Evolutionary conservation across 768 basidiomycete genomes (phyloP).

Genomic region (Trametes elegans): DNA sequence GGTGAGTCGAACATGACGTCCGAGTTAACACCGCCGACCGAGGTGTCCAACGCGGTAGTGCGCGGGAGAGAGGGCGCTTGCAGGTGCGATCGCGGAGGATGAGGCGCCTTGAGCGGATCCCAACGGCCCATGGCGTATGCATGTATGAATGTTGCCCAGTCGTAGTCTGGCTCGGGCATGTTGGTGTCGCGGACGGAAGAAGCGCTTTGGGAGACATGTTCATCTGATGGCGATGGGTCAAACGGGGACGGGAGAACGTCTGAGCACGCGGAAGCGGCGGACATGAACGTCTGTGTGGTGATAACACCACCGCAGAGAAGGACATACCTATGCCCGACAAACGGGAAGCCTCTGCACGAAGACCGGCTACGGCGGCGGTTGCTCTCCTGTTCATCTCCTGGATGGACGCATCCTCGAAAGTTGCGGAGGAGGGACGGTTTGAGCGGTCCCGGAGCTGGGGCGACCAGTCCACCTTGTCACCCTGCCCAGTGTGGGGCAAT

Average conservation of each 20-base stretch:
- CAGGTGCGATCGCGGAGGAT: slow-evolving; percentile 44
- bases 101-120: slow-evolving; percentile 74
- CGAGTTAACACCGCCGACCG: neutral
- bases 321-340: slow-evolving; percentile 26
- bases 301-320: neutral
- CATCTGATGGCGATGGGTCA: slow-evolving; percentile 29
- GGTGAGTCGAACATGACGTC: slow-evolving; percentile 12
- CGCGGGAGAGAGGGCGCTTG: slow-evolving; percentile 25
- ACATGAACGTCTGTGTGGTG: neutral
- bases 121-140: slow-evolving; percentile 77
- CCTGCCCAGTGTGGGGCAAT: neutral
- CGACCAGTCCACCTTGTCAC: neutral
- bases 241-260: slow-evolving; percentile 29
- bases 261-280: neutral
- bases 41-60: slow-evolving; percentile 1
- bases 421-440: neutral
- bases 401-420: slow-evolving; percentile 15
- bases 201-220: slow-evolving; percentile 18
- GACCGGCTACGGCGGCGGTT: slow-evolving; percentile 25
- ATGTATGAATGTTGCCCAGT: slow-evolving; percentile 77
- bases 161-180: slow-evolving; percentile 37
- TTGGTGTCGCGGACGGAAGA: slow-evolving; percentile 16
- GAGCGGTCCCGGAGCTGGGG: neutral
- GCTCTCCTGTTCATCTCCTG: slow-evolving; percentile 29
- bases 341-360: slow-evolving; percentile 28